Evolutionary conservation across 1,139 yeast genomes (phyloP).

Genomic region (Hyphopichia pseudoburtonii): DNA sequence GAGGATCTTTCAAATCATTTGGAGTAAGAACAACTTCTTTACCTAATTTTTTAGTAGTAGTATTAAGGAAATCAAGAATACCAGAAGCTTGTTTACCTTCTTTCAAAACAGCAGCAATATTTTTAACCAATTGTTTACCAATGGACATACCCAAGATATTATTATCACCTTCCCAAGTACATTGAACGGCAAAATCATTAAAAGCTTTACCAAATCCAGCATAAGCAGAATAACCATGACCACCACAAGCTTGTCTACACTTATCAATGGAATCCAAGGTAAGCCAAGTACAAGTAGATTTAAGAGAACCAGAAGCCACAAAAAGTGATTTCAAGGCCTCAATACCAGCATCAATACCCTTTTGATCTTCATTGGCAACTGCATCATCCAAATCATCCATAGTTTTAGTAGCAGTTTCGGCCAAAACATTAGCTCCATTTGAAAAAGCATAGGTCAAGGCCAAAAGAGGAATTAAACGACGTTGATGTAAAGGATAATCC

Average conservation of each 20-base stretch:
- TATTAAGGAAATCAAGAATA: constrained; percentile 46
- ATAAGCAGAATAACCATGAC: constrained; percentile 91
- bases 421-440: constrained; percentile 68
- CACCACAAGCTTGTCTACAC: constrained; percentile 95
- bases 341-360: constrained; percentile 49
- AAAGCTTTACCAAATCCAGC: constrained; percentile 88
- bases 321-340: constrained; percentile 73
- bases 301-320: constrained; percentile 83
- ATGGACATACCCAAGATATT: constrained; percentile 80
- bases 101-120: constrained; percentile 35
- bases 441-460: constrained; percentile 79
- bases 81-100: constrained; percentile 37
- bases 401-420: constrained; percentile 51
- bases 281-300: constrained; percentile 89
- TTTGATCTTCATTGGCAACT: constrained; percentile 43
- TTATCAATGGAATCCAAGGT: constrained; percentile 79
- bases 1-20: constrained; percentile 33
- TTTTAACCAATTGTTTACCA: constrained; percentile 73
- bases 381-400: constrained; percentile 57
- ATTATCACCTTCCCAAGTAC: constrained; percentile 98
- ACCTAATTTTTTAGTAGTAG: constrained; percentile 23
- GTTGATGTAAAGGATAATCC: constrained; percentile 85
- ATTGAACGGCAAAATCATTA: constrained; percentile 92
- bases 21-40: constrained; percentile 35
- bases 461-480: constrained; percentile 76